Evolutionary conservation across 371 early-diverging fungal genomes (phyloP), one percentile per base, ranked within the genome.

Genomic region (Mortierella sp.): DNA sequence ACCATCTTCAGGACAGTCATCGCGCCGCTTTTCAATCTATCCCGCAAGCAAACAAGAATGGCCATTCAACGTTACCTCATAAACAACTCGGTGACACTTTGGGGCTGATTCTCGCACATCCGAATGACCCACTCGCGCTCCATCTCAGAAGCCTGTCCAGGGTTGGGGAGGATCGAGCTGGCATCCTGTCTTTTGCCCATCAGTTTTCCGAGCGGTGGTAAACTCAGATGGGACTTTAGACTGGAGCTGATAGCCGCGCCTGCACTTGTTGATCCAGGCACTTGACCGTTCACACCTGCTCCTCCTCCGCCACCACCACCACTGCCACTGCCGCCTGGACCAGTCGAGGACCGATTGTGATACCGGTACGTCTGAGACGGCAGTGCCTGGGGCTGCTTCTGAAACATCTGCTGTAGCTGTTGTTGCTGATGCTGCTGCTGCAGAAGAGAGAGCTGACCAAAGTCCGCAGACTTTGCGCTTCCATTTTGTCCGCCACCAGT

Each of bases 1-100:
- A 10, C 31, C n/a, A n/a, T n/a, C n/a, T n/a, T n/a, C n/a, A n/a
- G n/a, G n/a, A n/a, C n/a, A n/a, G n/a, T n/a, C n/a, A n/a, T n/a
- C n/a, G n/a, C n/a, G n/a, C n/a, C n/a, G n/a, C n/a, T n/a, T n/a
- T n/a, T n/a, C n/a, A n/a, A n/a, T n/a, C n/a, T n/a, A n/a, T n/a
- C n/a, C n/a, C n/a, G n/a, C n/a, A n/a, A n/a, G n/a, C 19, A 8
- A 26, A 26, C 9, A 37, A 19, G 29, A 24, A 31, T 69, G 43
- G n/a, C 89, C 79, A n/a, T n/a, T 66, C 34, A 1, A 50, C 10
- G 1, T 5, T 71, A 82, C 82, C 82, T 78, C 84, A 83, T 83
- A 85, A 96, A 95, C 31, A 94, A 47, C 5, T 90, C 88, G 8
- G 86, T 82, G 6, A 90, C 87, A 69, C 91, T 92, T 64, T 88